phyloP scores from a whole-genome alignment of 768 basidiomycete species.

The Rhodotorula sphaerocarpa region DNA sequence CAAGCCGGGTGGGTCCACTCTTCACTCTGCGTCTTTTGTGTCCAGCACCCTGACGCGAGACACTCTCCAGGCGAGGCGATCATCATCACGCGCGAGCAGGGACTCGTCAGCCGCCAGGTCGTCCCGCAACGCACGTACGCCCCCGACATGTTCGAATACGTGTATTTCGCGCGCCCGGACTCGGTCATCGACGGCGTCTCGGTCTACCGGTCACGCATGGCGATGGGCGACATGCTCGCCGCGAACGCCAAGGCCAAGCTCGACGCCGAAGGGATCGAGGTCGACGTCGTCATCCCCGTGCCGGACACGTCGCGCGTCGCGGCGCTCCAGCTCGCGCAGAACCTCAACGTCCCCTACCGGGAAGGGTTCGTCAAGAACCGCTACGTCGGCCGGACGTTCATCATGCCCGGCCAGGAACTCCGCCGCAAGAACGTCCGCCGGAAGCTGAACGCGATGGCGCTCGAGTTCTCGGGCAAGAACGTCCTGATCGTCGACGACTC shows the following conservation, averaged over 20 bases:
- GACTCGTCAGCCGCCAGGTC: constrained; percentile 67
- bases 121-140: constrained; percentile 65
- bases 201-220: constrained; percentile 96
- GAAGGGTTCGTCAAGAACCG: constrained; percentile 99
- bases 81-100: constrained; percentile 68
- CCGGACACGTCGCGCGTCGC: constrained; percentile 96
- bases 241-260: constrained; percentile 73
- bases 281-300: constrained; percentile 96
- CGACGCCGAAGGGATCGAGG: constrained; percentile 56
- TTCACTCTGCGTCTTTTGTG: background rate
- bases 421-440: constrained; percentile 86
- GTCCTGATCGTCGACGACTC: constrained; percentile 97
- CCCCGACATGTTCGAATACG: constrained; percentile 90
- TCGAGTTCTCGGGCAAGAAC: constrained; percentile 85
- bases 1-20: constrained; percentile 58
- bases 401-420: constrained; percentile 98
- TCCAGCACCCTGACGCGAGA: background rate
- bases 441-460: constrained; percentile 96
- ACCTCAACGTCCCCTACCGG: constrained; percentile 77
- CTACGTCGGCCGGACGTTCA: constrained; percentile 95
- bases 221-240: constrained; percentile 94
- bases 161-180: constrained; percentile 96
- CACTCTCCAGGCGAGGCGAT: constrained; percentile 69
- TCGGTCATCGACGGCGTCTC: constrained; percentile 94
- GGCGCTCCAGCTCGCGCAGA: constrained; percentile 88